Evolutionary conservation across 495 filamentous ascomycete genomes (phyloP).

Genomic region (Penicillium canariense): DNA sequence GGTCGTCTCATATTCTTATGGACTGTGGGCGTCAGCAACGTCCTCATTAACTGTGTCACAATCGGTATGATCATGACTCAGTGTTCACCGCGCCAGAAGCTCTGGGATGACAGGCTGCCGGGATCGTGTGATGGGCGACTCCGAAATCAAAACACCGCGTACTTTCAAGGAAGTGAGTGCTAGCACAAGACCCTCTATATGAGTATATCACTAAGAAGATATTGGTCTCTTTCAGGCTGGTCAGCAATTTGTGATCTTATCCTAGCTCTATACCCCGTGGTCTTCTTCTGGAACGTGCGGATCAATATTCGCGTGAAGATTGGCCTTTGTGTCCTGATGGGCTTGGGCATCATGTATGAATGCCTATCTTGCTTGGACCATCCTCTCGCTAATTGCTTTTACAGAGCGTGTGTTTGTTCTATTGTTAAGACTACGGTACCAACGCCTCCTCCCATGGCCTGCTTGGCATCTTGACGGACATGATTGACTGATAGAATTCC

Average conservation of each 20-base stretch:
- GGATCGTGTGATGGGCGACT: slow-evolving; percentile 10
- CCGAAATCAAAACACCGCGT: slow-evolving; percentile 8
- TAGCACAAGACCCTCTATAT: not conserved
- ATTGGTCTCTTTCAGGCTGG: slow-evolving; percentile 4
- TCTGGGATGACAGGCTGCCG: slow-evolving; percentile 6
- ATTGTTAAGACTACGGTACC: slow-evolving; percentile 11
- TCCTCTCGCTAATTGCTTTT: not conserved
- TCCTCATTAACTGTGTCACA: slow-evolving; percentile 11
- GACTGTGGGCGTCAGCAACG: slow-evolving; percentile 8
- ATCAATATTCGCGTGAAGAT: slow-evolving; percentile 39
- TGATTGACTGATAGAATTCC: not conserved
- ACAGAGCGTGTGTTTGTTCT: slow-evolving; percentile 11
- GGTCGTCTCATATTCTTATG: slow-evolving; percentile 8
- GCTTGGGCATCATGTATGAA: slow-evolving; percentile 29
- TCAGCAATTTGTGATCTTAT: slow-evolving; percentile 16
- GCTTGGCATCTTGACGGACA: not conserved
- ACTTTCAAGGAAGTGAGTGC: slow-evolving; percentile 19
- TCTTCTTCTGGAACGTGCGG: slow-evolving; percentile 40
- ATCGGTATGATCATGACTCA: slow-evolving; percentile 15
- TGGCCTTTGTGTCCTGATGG: slow-evolving; percentile 37
- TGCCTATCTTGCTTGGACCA: not conserved
- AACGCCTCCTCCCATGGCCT: not conserved
- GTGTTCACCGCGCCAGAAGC: slow-evolving; percentile 6
- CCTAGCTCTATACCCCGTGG: slow-evolving; percentile 35
- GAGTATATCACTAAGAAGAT: not conserved